A percentile compares a stretch with the other conserved stretches of the same genome.
Evolutionary conservation across 768 basidiomycete genomes (phyloP).

Genomic region (Suillus alpinus): DNA sequence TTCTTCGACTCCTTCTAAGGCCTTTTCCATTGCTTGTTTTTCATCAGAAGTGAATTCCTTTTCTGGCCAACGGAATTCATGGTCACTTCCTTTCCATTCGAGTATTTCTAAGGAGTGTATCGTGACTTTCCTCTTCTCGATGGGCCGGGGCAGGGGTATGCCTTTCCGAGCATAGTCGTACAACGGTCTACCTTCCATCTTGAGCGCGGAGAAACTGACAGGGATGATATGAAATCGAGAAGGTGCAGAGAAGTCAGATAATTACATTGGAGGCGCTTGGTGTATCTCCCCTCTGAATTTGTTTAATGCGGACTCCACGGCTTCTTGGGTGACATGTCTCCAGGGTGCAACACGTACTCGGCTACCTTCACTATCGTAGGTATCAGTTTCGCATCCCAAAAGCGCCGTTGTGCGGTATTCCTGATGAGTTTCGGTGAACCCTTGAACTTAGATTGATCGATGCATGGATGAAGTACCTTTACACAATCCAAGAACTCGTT

Average conservation of each 20-base stretch:
- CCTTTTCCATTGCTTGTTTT: constrained; percentile 62
- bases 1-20: constrained; percentile 52
- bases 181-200: constrained; percentile 95
- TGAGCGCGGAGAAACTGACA: constrained; percentile 90
- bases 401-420: constrained; percentile 91
- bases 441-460: constrained; percentile 8
- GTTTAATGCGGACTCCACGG: constrained; percentile 65
- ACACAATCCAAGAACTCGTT: constrained; percentile 81
- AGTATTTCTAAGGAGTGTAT: constrained; percentile 79
- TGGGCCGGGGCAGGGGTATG: constrained; percentile 90
- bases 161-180: constrained; percentile 95
- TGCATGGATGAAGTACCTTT: constrained; percentile 53
- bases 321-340: constrained; percentile 78
- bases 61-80: constrained; percentile 73
- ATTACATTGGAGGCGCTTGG: constrained; percentile 91
- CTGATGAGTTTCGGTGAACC: constrained; percentile 38
- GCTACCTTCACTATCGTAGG: constrained; percentile 89
- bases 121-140: constrained; percentile 79
- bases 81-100: constrained; percentile 76
- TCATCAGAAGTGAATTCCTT: constrained; percentile 67
- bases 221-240: constrained; percentile 8
- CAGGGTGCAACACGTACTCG: constrained; percentile 75
- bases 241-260: constrained; percentile 2
- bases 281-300: constrained; percentile 83
- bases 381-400: constrained; percentile 92